Percentiles rank a stretch among this genome's conserved stretches.
phyloP scores from a whole-genome alignment of 108 stramenopile species.

The Nannochloropsis oceanica region DNA sequence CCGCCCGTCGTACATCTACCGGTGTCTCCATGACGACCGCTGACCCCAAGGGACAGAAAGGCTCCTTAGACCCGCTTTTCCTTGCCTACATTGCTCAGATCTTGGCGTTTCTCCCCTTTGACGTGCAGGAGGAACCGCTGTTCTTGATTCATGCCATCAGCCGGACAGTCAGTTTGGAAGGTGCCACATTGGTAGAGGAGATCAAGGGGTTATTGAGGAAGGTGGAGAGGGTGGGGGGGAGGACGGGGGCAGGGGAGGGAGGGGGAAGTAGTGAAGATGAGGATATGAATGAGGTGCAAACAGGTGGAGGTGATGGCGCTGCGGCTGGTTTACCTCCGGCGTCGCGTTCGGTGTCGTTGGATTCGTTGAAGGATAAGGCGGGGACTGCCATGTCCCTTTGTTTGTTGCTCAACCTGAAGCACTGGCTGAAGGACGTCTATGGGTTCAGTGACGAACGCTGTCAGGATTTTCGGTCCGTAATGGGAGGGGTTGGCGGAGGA shows the following conservation, averaged over 20 bases:
- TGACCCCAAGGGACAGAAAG: background rate
- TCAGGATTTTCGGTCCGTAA: background rate
- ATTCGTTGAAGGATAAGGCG: background rate
- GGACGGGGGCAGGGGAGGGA: background rate
- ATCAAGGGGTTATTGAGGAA: background rate
- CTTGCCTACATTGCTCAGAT: slow-evolving; percentile 7
- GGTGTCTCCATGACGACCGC: background rate
- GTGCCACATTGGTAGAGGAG: background rate
- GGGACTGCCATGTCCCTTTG: slow-evolving; percentile 2
- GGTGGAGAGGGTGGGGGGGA: background rate
- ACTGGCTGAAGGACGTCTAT: slow-evolving; percentile 15
- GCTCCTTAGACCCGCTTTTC: background rate
- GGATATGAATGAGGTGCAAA: background rate
- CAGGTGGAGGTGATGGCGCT: background rate
- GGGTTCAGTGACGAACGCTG: background rate
- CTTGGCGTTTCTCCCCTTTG: slow-evolving; percentile 8
- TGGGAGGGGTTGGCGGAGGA: background rate
- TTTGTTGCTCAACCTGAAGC: slow-evolving; percentile 16
- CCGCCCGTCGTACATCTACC: background rate
- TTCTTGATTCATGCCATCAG: slow-evolving; percentile 7
- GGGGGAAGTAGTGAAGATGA: background rate
- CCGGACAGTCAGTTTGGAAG: background rate
- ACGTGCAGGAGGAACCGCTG: slow-evolving; percentile 23
- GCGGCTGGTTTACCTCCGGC: background rate
- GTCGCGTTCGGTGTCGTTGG: background rate